phyloP scores from a whole-genome alignment of 768 basidiomycete species.

The Kwoniella botswanensis region DNA sequence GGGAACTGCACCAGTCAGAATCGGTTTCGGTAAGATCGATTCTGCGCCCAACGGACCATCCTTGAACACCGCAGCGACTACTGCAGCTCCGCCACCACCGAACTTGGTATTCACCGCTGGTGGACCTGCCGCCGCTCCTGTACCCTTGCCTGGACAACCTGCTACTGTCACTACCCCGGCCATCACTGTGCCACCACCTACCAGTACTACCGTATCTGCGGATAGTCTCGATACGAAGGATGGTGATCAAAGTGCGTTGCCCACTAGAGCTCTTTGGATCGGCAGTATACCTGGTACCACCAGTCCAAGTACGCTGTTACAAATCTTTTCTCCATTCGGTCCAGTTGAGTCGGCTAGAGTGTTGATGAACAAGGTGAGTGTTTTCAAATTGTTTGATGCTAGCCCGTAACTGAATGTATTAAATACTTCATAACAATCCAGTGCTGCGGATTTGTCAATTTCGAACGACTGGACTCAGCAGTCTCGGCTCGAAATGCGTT shows the following conservation, averaged over 20 bases:
- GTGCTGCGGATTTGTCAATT: conserved; percentile 72
- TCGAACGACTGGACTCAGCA: conserved; percentile 95
- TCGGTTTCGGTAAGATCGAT: conserved; percentile 97
- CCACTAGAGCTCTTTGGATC: conserved; percentile 96
- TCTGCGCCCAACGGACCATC: conserved; percentile 86
- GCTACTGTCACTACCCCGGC: conserved; percentile 58
- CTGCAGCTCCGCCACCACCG: conserved; percentile 58
- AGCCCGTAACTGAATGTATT: no score
- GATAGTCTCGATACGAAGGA: conserved; percentile 27
- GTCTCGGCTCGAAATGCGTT: conserved; percentile 92
- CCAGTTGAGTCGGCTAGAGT: conserved; percentile 97
- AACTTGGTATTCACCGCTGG: conserved; percentile 53
- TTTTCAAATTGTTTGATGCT: conserved; percentile 50
- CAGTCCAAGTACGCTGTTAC: conserved; percentile 89
- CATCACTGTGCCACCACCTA: conserved; percentile 51
- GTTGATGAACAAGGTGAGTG: conserved; percentile 93
- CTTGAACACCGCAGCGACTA: conserved; percentile 67
- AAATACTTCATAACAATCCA: neutral
- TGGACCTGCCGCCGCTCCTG: conserved; percentile 9
- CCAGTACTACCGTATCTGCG: conserved; percentile 1
- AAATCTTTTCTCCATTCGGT: conserved; percentile 96
- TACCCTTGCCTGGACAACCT: neutral
- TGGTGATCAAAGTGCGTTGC: conserved; percentile 78
- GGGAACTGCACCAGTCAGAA: conserved; percentile 93
- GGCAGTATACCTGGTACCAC: conserved; percentile 95